Evolutionary conservation across 805 yeast genomes (phyloP).

Genomic region (Yarrowia sp.): DNA sequence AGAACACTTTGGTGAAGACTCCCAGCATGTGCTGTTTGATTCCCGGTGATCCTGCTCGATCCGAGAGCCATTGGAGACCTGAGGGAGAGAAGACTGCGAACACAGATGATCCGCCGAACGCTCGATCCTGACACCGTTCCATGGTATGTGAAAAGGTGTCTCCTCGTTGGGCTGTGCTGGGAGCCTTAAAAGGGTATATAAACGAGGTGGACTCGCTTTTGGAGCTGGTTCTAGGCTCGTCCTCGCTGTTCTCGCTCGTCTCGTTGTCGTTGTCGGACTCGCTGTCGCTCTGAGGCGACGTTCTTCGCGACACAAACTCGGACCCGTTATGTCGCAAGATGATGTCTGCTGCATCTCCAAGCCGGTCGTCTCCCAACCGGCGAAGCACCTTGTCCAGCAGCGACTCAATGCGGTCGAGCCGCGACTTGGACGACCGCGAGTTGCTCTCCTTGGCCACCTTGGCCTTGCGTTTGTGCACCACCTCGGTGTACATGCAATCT

Average conservation of each 20-base stretch:
- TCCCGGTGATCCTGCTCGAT: conserved; percentile 33
- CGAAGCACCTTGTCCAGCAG: conserved; percentile 41
- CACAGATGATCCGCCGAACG: conserved; percentile 27
- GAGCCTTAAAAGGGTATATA: conserved; percentile 31
- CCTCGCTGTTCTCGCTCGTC: conserved; percentile 7
- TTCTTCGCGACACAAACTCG: conserved; percentile 21
- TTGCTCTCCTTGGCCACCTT: conserved; percentile 23
- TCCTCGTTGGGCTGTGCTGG: conserved; percentile 19
- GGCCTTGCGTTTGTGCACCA: conserved; percentile 41
- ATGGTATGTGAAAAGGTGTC: conserved; percentile 12
- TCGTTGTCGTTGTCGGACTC: conserved; percentile 5
- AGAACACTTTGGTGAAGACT: conserved; percentile 32
- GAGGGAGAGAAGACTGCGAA: conserved; percentile 53
- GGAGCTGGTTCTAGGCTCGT: conserved; percentile 1
- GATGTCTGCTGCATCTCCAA: conserved; percentile 29
- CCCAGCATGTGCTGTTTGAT: conserved; percentile 24
- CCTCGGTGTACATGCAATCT: conserved; percentile 60
- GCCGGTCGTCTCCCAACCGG: conserved; percentile 21
- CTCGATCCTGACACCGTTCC: conserved; percentile 32
- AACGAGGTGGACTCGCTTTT: conserved; percentile 26
- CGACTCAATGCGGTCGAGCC: conserved; percentile 44
- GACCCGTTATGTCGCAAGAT: conserved; percentile 17
- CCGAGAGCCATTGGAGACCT: conserved; percentile 54
- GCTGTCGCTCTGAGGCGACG: conserved; percentile 8
- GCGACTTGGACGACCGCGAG: conserved; percentile 32